Conservation (phyloP, 345 rosid species). For the Aquilaria sinensis region DNA sequence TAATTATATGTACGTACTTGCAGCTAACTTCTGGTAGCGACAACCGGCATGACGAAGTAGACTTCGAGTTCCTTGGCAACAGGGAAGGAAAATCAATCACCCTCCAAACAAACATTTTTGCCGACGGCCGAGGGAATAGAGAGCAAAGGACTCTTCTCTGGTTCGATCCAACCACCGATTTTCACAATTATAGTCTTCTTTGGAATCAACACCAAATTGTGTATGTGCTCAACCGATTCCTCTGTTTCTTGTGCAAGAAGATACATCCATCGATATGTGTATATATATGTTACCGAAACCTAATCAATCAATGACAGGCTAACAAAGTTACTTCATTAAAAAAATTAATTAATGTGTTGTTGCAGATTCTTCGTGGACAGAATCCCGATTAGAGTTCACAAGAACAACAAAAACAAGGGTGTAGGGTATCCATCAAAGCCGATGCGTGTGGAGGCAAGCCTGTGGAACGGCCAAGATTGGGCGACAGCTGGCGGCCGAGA, state of each 20-base stretch:
- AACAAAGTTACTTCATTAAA: not conserved
- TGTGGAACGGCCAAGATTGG: constrained; percentile 68
- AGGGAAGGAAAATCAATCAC: constrained; percentile 43
- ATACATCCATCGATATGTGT: not conserved
- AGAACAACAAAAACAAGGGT: constrained; percentile 34
- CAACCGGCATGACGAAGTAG: constrained; percentile 49
- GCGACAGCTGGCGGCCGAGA: constrained; percentile 38
- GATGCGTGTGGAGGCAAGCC: constrained; percentile 49
- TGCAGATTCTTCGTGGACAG: constrained; percentile 54
- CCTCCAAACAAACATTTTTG: constrained; percentile 59
- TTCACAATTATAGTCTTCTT: constrained; percentile 51
- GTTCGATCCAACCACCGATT: constrained; percentile 61
- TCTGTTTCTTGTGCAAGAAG: not conserved
- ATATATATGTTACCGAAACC: not conserved
- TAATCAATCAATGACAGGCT: not conserved
- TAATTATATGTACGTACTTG: not conserved
- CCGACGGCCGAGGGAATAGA: constrained; percentile 42
- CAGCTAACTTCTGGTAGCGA: constrained; percentile 44
- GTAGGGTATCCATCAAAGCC: constrained; percentile 43
- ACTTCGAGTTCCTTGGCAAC: constrained; percentile 72
- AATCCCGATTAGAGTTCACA: constrained; percentile 67
- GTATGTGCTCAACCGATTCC: constrained; percentile 29
- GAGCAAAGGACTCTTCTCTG: constrained; percentile 56
- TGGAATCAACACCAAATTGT: constrained; percentile 73
- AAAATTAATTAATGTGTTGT: not conserved